Base-by-base conservation (phyloP, 2,329 filamentous ascomycete species). In the Monilinia laxa region DNA sequence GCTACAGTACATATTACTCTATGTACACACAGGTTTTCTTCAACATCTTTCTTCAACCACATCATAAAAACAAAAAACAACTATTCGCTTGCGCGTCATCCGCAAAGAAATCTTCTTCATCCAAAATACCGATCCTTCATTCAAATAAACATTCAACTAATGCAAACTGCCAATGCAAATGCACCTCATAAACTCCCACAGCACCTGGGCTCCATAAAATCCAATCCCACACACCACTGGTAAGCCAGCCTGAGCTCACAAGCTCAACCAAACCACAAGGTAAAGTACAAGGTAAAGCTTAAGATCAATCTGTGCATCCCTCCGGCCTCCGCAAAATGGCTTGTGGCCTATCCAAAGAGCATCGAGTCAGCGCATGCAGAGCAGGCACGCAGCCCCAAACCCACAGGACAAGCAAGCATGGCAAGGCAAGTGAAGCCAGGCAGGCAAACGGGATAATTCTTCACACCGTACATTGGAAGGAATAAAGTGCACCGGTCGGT, bases 141-240 rank as follows among this genome's bases (percentile, higher is more conserved):
- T 7, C 18, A 47, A n/a, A 47, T 5, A 16, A 18, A 16, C 45
- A 18, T 10, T n/a, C 16, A 47, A 47, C 45, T 47, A 47, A 47
- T 47, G 45, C 45, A 47, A 9, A n/a, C 9, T 3, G 42, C 63
- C 52, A 59, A 65, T 59, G 63, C 54, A 65, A 28, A 52, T 51
- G 54, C 63, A 65, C 23, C 54, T 47, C 40, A 45, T 53, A 53
- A 62, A n/a, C 31, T 40, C 55, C 55, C 25, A 31, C 40, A 42
- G 40, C 40, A 42, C 40, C 40, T 42, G 12, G 14, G 40, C 56
- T 47, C 40, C 23, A n/a, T 47, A n/a, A 20, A 42, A 35, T 35
- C 20, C 47, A 35, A 49, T 23, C 55, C 54, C 55, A 52, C 63
- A 18, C 35, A 40, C 42, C 31, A 25, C 42, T n/a, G 38, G 7